Evolutionary conservation across 495 filamentous ascomycete species (phyloP).

Genomic region (Terfezia boudieri): DNA sequence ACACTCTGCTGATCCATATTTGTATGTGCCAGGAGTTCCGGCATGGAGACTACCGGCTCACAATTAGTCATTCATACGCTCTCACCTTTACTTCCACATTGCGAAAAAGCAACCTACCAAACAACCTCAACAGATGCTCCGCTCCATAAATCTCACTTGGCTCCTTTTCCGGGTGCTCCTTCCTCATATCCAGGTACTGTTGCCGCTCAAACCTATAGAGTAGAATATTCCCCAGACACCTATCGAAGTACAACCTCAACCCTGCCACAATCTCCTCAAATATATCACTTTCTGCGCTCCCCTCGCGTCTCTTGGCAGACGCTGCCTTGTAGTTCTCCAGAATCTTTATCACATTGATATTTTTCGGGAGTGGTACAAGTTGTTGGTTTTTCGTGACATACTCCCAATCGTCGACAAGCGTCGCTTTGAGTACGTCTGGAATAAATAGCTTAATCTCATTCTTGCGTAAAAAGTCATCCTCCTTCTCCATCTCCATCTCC

Average conservation of each 20-base stretch:
- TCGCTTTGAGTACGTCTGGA: constrained; percentile 66
- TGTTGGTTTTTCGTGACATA: constrained; percentile 86
- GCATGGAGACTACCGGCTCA: constrained; percentile 45
- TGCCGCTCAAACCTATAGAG: constrained; percentile 81
- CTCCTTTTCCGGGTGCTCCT: constrained; percentile 35
- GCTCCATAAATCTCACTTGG: constrained; percentile 69
- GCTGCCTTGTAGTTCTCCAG: constrained; percentile 52
- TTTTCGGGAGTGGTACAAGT: constrained; percentile 62
- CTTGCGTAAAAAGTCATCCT: constrained; percentile 57
- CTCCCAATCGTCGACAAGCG: constrained; percentile 97
- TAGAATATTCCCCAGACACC: constrained; percentile 59
- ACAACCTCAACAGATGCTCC: constrained; percentile 69
- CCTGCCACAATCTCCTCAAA: constrained; percentile 72
- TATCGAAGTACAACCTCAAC: constrained; percentile 78
- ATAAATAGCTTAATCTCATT: constrained; percentile 62
- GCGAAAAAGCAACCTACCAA: constrained; percentile 37
- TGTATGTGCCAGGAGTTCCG: constrained; percentile 85
- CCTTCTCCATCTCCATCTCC: constrained; percentile 28
- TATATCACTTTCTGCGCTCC: constrained; percentile 52
- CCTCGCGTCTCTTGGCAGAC: constrained; percentile 37
- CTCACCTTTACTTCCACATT: background rate
- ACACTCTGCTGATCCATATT: constrained; percentile 90
- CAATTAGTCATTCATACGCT: no score
- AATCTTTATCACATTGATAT: constrained; percentile 49
- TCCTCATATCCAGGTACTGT: constrained; percentile 54